phyloP scores from a whole-genome alignment of 352 stramenopile genomes.

The Phytopythium aichiense region DNA sequence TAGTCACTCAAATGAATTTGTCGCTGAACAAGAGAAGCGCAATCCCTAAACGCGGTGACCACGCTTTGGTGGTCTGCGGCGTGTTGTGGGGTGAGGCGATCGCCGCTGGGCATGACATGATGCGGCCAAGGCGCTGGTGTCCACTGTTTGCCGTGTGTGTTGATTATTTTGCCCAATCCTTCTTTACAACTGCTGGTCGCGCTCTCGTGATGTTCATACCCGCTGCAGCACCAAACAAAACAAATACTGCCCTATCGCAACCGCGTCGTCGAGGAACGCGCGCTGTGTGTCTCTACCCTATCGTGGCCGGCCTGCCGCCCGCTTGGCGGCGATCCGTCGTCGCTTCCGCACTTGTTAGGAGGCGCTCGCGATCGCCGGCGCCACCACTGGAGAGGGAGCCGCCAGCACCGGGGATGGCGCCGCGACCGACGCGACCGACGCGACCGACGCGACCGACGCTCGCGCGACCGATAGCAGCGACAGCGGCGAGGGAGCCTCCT shows the following conservation, averaged over 20 bases:
- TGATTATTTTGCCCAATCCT: constrained; percentile 9
- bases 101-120: too few relatives aligned
- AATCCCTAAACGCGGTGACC: too few relatives aligned
- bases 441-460: constrained; percentile 12
- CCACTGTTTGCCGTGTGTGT: constrained; percentile 5
- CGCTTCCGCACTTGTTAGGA: constrained; percentile 14
- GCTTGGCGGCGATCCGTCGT: background rate
- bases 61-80: too few relatives aligned
- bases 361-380: constrained; percentile 38
- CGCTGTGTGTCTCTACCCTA: constrained; percentile 10
- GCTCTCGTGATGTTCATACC: constrained; percentile 1
- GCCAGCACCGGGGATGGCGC: constrained; percentile 7
- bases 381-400: constrained; percentile 12
- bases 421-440: constrained; percentile 13
- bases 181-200: constrained; percentile 13
- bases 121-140: too few relatives aligned
- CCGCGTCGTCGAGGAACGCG: background rate
- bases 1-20: too few relatives aligned
- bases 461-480: constrained; percentile 10
- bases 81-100: too few relatives aligned
- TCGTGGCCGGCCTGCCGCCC: background rate
- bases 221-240: constrained; percentile 9
- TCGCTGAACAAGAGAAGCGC: too few relatives aligned
- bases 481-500: constrained; percentile 5
- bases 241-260: constrained; percentile 12